Evolutionary conservation across 805 yeast species (phyloP), one percentile per base, ranked within the genome.

Genomic region (Spathaspora girioi): DNA sequence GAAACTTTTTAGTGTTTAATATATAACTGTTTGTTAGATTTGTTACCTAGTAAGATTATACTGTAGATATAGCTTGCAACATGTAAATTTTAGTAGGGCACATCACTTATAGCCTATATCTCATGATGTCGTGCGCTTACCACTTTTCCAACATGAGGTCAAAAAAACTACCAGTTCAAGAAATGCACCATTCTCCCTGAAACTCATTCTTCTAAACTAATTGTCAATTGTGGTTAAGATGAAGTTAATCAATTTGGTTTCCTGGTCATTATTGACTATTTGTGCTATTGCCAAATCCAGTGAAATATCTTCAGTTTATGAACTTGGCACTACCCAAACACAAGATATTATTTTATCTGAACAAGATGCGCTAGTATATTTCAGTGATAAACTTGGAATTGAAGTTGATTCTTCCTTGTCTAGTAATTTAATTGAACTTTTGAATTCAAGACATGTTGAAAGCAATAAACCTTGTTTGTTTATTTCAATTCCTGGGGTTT

Each of bases 321-420:
- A 43, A 32, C 35, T 43, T 12, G 45, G 35, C 10, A 27, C n/a
- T 14, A 12, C n/a, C n/a, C 45, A 38, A 18, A 20, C 35, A 12
- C 8, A 17, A 7, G 17, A 48, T 14, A 23, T 38, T 15, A 31
- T 32, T 2, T 15, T 31, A 10, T 5, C 26, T 31, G 40, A 14
- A 23, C 43, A 43, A 12, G 73, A 72, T 47, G 75, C 80, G 2
- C 60, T 70, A 31, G 60, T 71, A 50, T 76, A 74, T 57, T 69
- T 79, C 54, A 76, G 80, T 38, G 81, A 78, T 56, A 71, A 68
- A 50, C 68, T 76, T 48, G 79, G 69, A 19, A 67, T 74, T 23
- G 26, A 23, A 23, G 6, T 23, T 23, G 26, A 23, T 4, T 23
- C 26, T 23, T 23, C 26, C 26, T 23, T 23, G 26, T 23, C 26